Evolutionary conservation across 2,329 filamentous ascomycete species (phyloP).

Genomic region (Verticillium nubilum): DNA sequence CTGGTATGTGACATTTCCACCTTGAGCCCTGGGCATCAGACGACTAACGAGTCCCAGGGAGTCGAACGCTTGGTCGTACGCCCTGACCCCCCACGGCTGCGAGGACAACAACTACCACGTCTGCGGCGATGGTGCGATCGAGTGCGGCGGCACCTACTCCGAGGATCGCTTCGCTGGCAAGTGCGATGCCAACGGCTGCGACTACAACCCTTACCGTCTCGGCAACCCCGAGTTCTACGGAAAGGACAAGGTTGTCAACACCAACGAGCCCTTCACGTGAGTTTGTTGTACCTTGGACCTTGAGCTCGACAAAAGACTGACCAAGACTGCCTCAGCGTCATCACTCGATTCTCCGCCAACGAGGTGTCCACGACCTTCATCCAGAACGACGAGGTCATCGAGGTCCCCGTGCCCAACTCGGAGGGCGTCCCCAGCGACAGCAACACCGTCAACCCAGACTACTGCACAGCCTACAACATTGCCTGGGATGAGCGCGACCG

Average conservation of each 20-base stretch:
- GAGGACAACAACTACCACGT: conserved; percentile 37
- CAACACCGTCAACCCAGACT: conserved; percentile 44
- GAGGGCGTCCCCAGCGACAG: conserved; percentile 16
- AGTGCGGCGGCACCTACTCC: conserved; percentile 43
- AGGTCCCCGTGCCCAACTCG: conserved; percentile 38
- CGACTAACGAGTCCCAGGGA: conserved; percentile 10
- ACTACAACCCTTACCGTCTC: conserved; percentile 63
- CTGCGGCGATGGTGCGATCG: conserved; percentile 32
- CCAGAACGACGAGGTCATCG: conserved; percentile 48
- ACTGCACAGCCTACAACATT: conserved; percentile 48
- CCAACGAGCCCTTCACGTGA: conserved; percentile 44
- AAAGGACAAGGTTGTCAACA: conserved; percentile 49
- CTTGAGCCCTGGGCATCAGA: not conserved
- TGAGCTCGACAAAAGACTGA: not conserved
- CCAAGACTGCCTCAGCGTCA: conserved; percentile 31
- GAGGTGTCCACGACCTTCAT: conserved; percentile 56
- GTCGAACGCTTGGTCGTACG: conserved; percentile 56
- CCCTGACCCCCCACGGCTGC: conserved; percentile 59
- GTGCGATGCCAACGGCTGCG: conserved; percentile 62
- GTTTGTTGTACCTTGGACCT: too few species aligned
- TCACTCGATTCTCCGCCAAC: conserved; percentile 53
- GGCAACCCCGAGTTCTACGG: conserved; percentile 58
- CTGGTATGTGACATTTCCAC: conserved; percentile 35
- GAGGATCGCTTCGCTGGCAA: conserved; percentile 49
- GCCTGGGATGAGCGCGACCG: conserved; percentile 45